Base-by-base conservation (phyloP, 2,329 filamentous ascomycete genomes). In the Aaosphaeria pasadenensis region DNA sequence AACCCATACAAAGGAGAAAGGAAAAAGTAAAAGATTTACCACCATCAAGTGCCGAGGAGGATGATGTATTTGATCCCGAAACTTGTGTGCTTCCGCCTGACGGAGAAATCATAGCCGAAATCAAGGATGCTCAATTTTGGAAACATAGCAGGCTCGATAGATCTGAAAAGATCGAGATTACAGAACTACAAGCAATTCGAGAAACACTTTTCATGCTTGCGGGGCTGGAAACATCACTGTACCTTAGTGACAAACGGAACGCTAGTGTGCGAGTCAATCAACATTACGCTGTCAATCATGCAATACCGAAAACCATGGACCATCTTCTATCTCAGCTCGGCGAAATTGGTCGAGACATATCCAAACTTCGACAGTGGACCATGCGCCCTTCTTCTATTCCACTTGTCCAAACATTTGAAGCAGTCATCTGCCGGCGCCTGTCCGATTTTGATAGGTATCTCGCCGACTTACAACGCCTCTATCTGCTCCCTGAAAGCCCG, bases 201-300 rank as follows among this genome's bases (percentile, higher is more conserved):
- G 91, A 97, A 62, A 81, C 84, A 0, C 74, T 96, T 0, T 92
- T 89, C 59, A 95, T 96, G 89, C 78, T 97, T 0, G 82, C 84
- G 46, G 91, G 91, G 1, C 73, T 94, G 4, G 80, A 85, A 5
- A 92, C 88, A 2, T 86, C 84, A 1, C 63, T 96, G 1, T 96
- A 91, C 59, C 47, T 56, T 7, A 53, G 60, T 55, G 67, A 74
- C 56, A 63, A 45, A 31, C 47, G 54, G 29, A 57, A 55, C 6
- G 60, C 53, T 31, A 63, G 60, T 33, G 55, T 64, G 5, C 54
- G 54, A 4, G 46, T 74, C 39, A 70, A 74, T 43, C 58, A 68
- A 28, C 63, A 64, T 46, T 73, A 74, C 56, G 56, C 59, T 17
- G 50, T 77, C 13, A 66, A 64, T 41, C 71, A 76, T 58, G 60